phyloP scores from a whole-genome alignment of 2,329 filamentous ascomycete genomes.

The Colletotrichum musicola region DNA sequence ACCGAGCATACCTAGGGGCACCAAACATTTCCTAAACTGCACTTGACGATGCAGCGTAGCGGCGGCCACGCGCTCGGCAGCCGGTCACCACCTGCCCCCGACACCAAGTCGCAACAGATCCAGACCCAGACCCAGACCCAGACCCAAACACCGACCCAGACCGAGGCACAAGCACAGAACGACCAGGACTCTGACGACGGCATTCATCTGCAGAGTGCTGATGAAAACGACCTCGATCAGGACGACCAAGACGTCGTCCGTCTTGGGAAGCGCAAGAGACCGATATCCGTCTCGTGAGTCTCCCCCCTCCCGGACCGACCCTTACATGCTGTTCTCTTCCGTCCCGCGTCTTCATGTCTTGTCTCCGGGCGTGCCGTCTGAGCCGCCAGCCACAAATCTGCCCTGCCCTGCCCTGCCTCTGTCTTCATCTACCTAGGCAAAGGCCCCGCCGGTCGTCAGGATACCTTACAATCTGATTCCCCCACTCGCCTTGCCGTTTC shows the following conservation, averaged over 20 bases:
- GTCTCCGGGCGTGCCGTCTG: background rate
- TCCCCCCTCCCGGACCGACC: background rate
- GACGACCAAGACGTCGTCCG: slow-evolving; percentile 58
- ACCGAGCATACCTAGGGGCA: background rate
- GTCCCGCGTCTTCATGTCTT: background rate
- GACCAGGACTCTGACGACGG: slow-evolving; percentile 63
- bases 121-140: slow-evolving; percentile 23
- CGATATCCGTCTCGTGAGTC: slow-evolving; percentile 71
- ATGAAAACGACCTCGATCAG: slow-evolving; percentile 58
- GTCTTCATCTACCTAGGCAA: slow-evolving; percentile 21
- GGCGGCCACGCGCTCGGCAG: slow-evolving; percentile 39
- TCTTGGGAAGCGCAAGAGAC: slow-evolving; percentile 70
- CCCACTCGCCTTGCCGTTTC: slow-evolving; percentile 20
- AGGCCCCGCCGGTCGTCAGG: background rate
- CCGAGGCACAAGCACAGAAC: slow-evolving; percentile 24
- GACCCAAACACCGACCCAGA: slow-evolving; percentile 16
- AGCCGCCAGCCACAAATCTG: background rate
- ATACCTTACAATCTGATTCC: slow-evolving; percentile 17
- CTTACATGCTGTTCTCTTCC: slow-evolving; percentile 32
- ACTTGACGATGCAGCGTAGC: slow-evolving; percentile 40
- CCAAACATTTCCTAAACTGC: background rate
- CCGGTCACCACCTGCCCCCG: slow-evolving; percentile 37
- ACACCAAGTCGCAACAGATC: slow-evolving; percentile 26
- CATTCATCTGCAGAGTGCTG: slow-evolving; percentile 56
- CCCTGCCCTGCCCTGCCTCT: slow-evolving; percentile 38